Evolutionary conservation across 176 grass and related monocot genomes (phyloP), one percentile per base, ranked within the genome.

Genomic region (Guadua angustifolia): DNA sequence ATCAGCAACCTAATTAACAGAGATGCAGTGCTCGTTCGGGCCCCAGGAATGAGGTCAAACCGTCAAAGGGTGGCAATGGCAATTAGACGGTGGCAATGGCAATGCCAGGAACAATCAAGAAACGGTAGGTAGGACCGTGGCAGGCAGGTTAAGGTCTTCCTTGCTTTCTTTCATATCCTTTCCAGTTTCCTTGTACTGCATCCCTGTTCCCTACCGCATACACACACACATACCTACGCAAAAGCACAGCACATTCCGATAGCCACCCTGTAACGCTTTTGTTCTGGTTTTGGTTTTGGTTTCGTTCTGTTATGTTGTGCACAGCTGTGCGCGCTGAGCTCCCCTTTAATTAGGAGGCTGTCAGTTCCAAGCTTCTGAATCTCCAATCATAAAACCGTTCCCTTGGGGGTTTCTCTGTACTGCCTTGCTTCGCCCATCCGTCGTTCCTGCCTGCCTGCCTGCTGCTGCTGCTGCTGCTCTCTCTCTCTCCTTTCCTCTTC

Each of bases 361-460:
- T 86, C 72, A 77, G 83, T 6, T 86, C 52, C 9, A 55, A 63
- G n/a, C 35, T 5, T 75, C 86, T 77, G 79, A 63, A 53, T 3
- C 58, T 45, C 60, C 82, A 76, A 52, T 24, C 83, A 59, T 77
- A 82, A 78, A 89, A 70, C 78, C 83, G 40, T 57, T 63, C 47
- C 39, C 47, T 29, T 36, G 24, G 5, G 26, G 45, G 36, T 50
- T 5, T 36, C 53, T 57, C 35, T 16, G 56, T 11, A n/a, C 56
- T 59, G n/a, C n/a, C 69, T 45, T 79, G 74, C 76, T 69, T 59
- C 44, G 77, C 36, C 11, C 10, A 12, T 22, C 43, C 65, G 25
- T 49, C 15, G 13, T 66, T 58, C 19, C 62, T 68, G 22, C 19
- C 14, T 49, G 29, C 57, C 46, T 26, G n/a, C n/a, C n/a, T n/a